Evolutionary conservation across 441 rosid genomes (phyloP), one percentile per base, ranked within the genome.

Genomic region (Pelargonium fulgidum): DNA sequence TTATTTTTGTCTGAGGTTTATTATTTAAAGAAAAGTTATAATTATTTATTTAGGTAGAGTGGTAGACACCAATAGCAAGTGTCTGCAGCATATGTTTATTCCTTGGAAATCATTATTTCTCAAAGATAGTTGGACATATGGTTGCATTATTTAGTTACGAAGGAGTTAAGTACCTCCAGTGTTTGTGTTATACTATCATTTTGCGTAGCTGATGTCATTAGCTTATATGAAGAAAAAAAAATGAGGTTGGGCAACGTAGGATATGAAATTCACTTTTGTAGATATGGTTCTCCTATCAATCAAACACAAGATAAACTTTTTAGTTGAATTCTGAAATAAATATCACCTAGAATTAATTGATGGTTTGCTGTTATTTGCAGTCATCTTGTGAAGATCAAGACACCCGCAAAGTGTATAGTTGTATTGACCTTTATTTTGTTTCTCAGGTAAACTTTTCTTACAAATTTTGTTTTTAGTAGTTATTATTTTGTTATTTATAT

Each of bases 391-490:
- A 87, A 78, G 96, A 94, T 76, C 72, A 81, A 12, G 98, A 92
- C 70, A 83, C 89, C 14, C 79, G 83, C 45, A 87, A 79, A 85
- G 74, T 73, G 8, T 84, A 77, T 70, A 92, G 99, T 73, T 94
- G 98, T 58, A 82, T 92, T 29, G 97, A 94, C 78, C 94, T 94
- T 50, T 94, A 83, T 77, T 94, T 94, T 75, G 97, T 89, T 73
- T 81, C 90, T 74, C 94, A 86, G 94, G 93, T 91, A 44, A 50
- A 24, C 33, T 26, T 13, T 13, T 22, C 42, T 26, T 20, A 62
- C 19, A 74, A 83, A 76, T 29, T 61, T 70, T 1, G 24, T 22
- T 52, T 4, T 24, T 48, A 4, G 52, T 13, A 3, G 24, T 36
- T 24, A 13, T 11, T 16, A 16, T 26, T 70, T 45, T 0, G 64